Base-by-base conservation (phyloP, 1,139 yeast genomes). In the Zygosaccharomyces pseudobailii region DNA sequence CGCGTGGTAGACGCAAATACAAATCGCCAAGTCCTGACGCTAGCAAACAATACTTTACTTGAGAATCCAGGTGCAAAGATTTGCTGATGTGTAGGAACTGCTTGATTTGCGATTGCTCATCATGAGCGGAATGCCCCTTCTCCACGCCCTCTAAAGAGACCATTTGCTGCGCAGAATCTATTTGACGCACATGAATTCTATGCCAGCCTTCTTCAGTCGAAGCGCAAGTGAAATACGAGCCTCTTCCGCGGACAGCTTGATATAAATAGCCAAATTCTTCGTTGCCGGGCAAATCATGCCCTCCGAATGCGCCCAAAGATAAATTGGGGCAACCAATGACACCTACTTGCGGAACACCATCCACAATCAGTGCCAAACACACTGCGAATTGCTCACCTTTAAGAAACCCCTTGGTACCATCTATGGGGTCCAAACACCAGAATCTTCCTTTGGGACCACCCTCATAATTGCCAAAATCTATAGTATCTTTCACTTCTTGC, bases 341-440 rank as follows among this genome's bases (percentile, higher is more conserved):
- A 36, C 98, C 98, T 45, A 92, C 75, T 49, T 84, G 82, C 1
- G 88, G 95, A 49, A 79, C 72, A 9, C 96, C 95, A 61, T 90
- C 84, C 38, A 83, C 94, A 45, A 92, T 82, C 55, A 92, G 72
- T 0, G 96, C 97, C 47, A 92, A 72, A 63, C 99, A 94, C 2
- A 92, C 95, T 3, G 98, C 97, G 67, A 88, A 92, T 66, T 92
- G 99, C 53, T 90, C 97, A 36, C 96, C 95, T 63, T 98, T 76
- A 49, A 92, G 72, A 63, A 92, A 92, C 0, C 99, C 99, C 65
- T 90, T 90, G 20, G 99, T 92, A 13, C 99, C 99, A 64, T 92
- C 99, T 53, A 92, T 90, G 30, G 99, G 99, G 64, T 92, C 99
- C 61, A 92, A 71, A 0, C 97, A 96, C 99, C 99, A 92, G 66